Evolutionary conservation across 495 filamentous ascomycete species (phyloP).

Genomic region (Neurospora sp.): DNA sequence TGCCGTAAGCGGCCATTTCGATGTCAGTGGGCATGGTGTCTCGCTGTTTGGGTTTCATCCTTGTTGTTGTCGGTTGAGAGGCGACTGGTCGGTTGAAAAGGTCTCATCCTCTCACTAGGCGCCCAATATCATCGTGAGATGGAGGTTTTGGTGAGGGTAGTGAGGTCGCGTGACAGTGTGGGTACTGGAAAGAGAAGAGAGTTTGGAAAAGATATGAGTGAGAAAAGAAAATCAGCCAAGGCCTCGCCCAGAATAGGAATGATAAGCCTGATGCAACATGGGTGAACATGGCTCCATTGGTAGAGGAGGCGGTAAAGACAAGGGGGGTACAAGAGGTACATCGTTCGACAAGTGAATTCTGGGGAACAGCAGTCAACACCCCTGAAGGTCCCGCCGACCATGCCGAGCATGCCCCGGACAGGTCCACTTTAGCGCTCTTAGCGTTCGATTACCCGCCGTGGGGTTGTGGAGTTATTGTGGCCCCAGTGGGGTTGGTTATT

Average conservation of each 20-base stretch:
- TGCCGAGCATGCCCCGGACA: not conserved
- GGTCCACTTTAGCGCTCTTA: not conserved
- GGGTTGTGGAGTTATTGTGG: not conserved
- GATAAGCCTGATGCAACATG: not conserved
- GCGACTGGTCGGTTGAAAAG: not conserved
- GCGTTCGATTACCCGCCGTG: not conserved
- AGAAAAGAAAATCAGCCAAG: not conserved
- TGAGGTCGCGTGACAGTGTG: not conserved
- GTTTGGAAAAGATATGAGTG: not conserved
- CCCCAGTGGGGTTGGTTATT: not conserved
- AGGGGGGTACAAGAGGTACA: not conserved
- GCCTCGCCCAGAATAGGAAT: not conserved
- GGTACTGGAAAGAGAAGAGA: not conserved
- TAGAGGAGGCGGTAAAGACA: not conserved
- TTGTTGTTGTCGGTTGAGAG: not conserved
- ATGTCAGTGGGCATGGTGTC: not conserved
- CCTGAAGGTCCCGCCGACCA: not conserved
- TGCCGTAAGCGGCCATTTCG: not conserved
- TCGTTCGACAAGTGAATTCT: not conserved
- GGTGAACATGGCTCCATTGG: not conserved
- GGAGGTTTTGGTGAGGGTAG: not conserved
- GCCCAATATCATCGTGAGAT: not conserved
- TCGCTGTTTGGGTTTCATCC: not conserved
- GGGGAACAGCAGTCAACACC: not conserved
- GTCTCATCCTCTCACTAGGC: not conserved